Evolutionary conservation across 2,329 filamentous ascomycete genomes (phyloP).

Genomic region (Fusarium nematophilum): DNA sequence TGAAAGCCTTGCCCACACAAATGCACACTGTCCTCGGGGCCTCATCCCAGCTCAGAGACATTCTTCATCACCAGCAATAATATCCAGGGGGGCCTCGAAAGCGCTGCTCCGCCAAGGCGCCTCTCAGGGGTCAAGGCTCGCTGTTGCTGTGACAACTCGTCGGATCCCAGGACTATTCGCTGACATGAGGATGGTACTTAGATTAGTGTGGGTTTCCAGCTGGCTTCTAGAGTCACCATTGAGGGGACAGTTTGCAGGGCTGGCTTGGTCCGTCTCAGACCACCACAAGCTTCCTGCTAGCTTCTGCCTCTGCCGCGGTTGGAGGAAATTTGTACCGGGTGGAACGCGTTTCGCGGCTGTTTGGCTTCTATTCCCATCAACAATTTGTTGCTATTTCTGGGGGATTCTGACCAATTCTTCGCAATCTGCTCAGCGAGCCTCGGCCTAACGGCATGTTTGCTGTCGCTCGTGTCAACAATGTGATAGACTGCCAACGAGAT

Average conservation of each 20-base stretch:
- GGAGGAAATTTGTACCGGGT: too few species aligned
- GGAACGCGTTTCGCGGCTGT: conserved; percentile 1
- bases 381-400: conserved; percentile 7
- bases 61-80: conserved; percentile 23
- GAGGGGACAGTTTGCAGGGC: conserved; percentile 23
- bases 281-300: conserved; percentile 25
- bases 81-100: conserved; percentile 5
- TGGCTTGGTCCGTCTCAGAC: conserved; percentile 13
- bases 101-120: conserved; percentile 30
- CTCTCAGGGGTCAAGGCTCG: conserved; percentile 28
- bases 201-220: conserved; percentile 29
- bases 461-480: conserved; percentile 13
- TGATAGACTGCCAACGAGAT: neutral
- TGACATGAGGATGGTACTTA: conserved; percentile 24
- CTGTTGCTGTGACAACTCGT: conserved; percentile 43
- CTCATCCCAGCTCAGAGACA: conserved; percentile 12
- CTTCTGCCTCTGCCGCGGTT: neutral
- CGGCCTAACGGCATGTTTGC: conserved; percentile 25
- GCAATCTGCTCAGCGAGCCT: conserved; percentile 11
- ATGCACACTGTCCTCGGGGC: conserved; percentile 10
- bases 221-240: conserved; percentile 10
- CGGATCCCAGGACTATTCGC: conserved; percentile 24
- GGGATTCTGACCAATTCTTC: conserved; percentile 3
- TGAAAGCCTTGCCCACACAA: conserved; percentile 5
- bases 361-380: conserved; percentile 10